A percentile compares a stretch with the other conserved stretches of the same genome.
Evolutionary conservation across 148 eudicot species (phyloP).

Genomic region (Selenicereus undatus): DNA sequence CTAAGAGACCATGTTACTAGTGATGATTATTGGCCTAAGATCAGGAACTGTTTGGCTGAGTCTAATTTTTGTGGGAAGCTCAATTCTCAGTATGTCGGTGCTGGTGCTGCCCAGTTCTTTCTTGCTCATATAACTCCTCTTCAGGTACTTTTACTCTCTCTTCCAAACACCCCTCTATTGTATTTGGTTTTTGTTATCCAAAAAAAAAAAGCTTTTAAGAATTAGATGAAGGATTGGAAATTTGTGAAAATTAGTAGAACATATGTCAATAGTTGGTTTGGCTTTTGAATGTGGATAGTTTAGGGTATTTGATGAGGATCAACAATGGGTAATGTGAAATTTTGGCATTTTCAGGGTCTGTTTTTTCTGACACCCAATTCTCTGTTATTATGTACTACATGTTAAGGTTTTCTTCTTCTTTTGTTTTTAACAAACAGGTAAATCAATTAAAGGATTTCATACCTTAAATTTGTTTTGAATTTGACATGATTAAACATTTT

Average conservation of each 20-base stretch:
- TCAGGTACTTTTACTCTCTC: slow-evolving; percentile 40
- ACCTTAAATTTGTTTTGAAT: too few species aligned
- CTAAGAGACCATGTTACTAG: slow-evolving; percentile 53
- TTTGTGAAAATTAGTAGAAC: too few species aligned
- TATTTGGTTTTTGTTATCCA: too few species aligned
- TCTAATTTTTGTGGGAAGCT: slow-evolving; percentile 57
- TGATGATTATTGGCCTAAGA: slow-evolving; percentile 59
- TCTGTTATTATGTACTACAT: background rate
- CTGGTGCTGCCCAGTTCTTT: slow-evolving; percentile 55
- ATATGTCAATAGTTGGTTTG: too few species aligned
- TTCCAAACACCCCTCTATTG: background rate
- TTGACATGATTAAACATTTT: too few species aligned
- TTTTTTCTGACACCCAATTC: background rate
- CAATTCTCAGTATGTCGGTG: slow-evolving; percentile 32
- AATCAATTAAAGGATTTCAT: too few species aligned
- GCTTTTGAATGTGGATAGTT: too few species aligned
- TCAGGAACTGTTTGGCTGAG: slow-evolving; percentile 65
- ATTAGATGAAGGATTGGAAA: too few species aligned
- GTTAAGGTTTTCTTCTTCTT: background rate
- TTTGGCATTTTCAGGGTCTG: background rate
- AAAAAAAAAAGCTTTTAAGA: too few species aligned
- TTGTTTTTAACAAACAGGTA: background rate
- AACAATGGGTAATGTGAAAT: background rate
- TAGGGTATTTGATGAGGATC: background rate
- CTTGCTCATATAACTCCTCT: slow-evolving; percentile 74